Evolutionary conservation across 192 early-diverging fungal genomes (phyloP), one percentile per base, ranked within the genome.

Genomic region (Coemansia sp.): DNA sequence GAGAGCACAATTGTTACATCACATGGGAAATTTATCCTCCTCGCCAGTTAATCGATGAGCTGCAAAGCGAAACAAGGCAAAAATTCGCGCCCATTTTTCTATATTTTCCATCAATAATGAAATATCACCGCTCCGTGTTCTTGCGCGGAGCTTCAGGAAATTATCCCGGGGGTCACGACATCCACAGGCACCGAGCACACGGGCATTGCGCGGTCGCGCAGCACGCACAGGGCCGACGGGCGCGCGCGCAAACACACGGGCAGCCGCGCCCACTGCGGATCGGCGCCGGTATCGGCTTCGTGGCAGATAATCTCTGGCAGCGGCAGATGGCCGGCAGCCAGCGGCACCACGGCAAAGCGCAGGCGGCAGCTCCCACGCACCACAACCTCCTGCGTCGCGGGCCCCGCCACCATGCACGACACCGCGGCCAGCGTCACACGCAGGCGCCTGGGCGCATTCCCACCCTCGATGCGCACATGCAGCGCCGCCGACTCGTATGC

Each of bases 301-400:
- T 59, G 46, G 60, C 70, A 67, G 35, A 59, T 46, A 27, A 74
- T 53, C 20, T 58, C 58, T n/a, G 71, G 71, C 56, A 67, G 43
- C 9, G 25, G 46, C 71, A 75, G 36, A 53, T 56, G 59, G 3
- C 71, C 71, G 3, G 58, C 57, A 20, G 25, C 49, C 49, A 75
- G 60, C 5, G 71, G 64, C 39, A 75, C 64, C 26, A 75, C 29
- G 14, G 38, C 32, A 34, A 54, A 75, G 17, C 55, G 38, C 36
- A 72, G 32, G n/a, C 5, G 0, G 5, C 10, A 19, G 40, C 31
- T 38, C 46, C 38, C 50, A 54, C 38, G 28, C 6, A 41, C 32
- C 49, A 21, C 34, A n/a, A 59, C 44, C 23, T 62, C 49, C 20
- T 21, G 26, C 5, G 58, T n/a, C 3, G 46, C 36, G 2, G 70